Percentiles rank a stretch among this genome's conserved stretches.
phyloP scores from a whole-genome alignment of 2,329 filamentous ascomycete species.

The Ramularia collo-cygni region DNA sequence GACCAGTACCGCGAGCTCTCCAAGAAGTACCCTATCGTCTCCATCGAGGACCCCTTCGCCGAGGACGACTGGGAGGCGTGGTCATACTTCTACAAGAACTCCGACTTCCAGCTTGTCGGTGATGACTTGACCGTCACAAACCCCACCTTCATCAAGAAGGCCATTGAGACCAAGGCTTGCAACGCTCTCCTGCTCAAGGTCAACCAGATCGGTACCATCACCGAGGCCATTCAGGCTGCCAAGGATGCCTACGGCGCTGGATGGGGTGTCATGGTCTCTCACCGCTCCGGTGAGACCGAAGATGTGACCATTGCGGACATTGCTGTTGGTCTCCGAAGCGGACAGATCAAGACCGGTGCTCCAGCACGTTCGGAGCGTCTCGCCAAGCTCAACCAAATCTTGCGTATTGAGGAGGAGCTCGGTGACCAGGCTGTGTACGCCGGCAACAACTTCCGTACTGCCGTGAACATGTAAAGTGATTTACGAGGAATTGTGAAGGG shows the following conservation, averaged over 20 bases:
- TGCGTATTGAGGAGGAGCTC: constrained; percentile 99
- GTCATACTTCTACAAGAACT: constrained; percentile 99
- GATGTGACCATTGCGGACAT: constrained; percentile 99
- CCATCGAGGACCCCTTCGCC: constrained; percentile 97
- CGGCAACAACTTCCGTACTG: constrained; percentile 82
- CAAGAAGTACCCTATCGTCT: constrained; percentile 97
- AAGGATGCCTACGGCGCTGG: constrained; percentile 94
- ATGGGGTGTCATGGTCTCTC: constrained; percentile 99
- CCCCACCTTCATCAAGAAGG: constrained; percentile 98
- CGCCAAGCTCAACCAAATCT: constrained; percentile 99
- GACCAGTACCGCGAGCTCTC: constrained; percentile 79
- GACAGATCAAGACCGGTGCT: constrained; percentile 98
- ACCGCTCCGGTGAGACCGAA: constrained; percentile 98
- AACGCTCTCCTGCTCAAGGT: constrained; percentile 98
- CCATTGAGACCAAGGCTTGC: constrained; percentile 97
- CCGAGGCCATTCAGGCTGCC: constrained; percentile 97
- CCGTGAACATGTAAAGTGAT: constrained; percentile 69
- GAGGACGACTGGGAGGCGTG: constrained; percentile 99
- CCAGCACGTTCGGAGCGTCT: constrained; percentile 95
- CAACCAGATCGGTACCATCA: constrained; percentile 99
- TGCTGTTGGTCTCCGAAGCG: constrained; percentile 89
- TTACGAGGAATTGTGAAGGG: too few species aligned
- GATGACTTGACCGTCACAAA: constrained; percentile 99
- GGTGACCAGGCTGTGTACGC: constrained; percentile 86
- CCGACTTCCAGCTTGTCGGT: constrained; percentile 96